Base-by-base conservation (phyloP, 78 protist genomes). In the Trichosphaerium sp. region DNA sequence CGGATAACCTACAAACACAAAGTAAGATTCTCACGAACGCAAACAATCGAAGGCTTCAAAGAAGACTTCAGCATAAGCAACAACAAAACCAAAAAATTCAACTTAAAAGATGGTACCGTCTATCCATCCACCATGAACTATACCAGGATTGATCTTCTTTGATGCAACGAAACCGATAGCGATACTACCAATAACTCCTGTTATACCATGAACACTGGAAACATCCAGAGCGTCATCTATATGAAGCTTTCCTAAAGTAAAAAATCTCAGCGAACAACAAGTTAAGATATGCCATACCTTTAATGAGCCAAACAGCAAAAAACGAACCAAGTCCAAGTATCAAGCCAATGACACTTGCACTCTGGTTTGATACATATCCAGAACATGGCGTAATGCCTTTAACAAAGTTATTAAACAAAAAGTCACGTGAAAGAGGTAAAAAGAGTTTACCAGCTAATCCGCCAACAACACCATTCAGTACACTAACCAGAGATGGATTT, bases 381-480 rank as follows among this genome's bases (percentile, higher is more conserved):
- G 87, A 66, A 6, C 86, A 88, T 15, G 92, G 87, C 6, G 92
- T 87, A 62, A 87, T 79, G 38, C 83, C 85, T 1, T n/a, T n/a
- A n/a, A n/a, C n/a, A n/a, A n/a, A n/a, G n/a, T n/a, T n/a, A n/a
- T n/a, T n/a, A n/a, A n/a, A n/a, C n/a, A n/a, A n/a, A n/a, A n/a
- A n/a, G n/a, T n/a, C n/a, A n/a, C n/a, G 85, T 88, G 21, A 82
- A 55, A 49, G 88, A 85, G 3, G 84, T 83, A 55, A 81, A 61
- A 25, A 66, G 28, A 26, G 75, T 72, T 10, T 66, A 10, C 6
- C 6, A 6, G 6, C 32, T 54, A 32, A 54, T 6, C 32, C 32
- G 6, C 10, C 10, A 35, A 6, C 59, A 32, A 34, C 69, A 69
- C 83, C 83, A 39, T 77, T 77, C 29, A 77, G 47, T 28, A 59